These are phyloP conservation scores for Phanerochaete sordida DNA, from an alignment of 768 basidiomycete species.

Conservation along the genomic window DNA sequence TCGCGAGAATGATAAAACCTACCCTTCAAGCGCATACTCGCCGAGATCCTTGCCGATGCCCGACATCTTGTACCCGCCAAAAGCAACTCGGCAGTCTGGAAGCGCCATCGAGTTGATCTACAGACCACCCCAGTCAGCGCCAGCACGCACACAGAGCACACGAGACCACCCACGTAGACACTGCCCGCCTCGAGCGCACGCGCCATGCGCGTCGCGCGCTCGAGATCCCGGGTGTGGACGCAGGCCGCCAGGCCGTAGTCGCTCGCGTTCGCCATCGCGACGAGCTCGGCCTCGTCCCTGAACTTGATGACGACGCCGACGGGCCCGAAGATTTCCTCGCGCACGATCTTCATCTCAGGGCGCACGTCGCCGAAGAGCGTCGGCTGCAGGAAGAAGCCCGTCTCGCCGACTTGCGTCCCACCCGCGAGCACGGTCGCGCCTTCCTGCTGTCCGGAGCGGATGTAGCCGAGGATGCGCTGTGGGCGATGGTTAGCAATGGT, in stretches of 20 bases:
- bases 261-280: slow-evolving; percentile 41
- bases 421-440: slow-evolving; percentile 66
- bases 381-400: slow-evolving; percentile 69
- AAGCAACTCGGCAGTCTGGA: slow-evolving; percentile 43
- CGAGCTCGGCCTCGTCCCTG: slow-evolving; percentile 42
- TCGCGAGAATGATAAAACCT: slow-evolving; percentile 18
- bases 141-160: not conserved
- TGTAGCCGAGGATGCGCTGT: slow-evolving; percentile 75
- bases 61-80: slow-evolving; percentile 84
- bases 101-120: not conserved
- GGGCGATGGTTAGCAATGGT: not conserved
- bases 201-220: slow-evolving; percentile 36
- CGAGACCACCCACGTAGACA: slow-evolving; percentile 22
- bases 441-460: slow-evolving; percentile 61
- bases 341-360: slow-evolving; percentile 70
- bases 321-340: slow-evolving; percentile 78
- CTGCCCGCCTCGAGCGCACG: slow-evolving; percentile 41
- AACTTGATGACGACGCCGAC: slow-evolving; percentile 77
- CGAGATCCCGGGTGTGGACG: slow-evolving; percentile 44
- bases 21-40: slow-evolving; percentile 69
- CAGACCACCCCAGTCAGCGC: not conserved
- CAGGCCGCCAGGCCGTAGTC: slow-evolving; percentile 46
- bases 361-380: slow-evolving; percentile 70
- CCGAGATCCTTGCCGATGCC: slow-evolving; percentile 82
- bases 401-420: slow-evolving; percentile 53